Evolutionary conservation across 352 stramenopile species (phyloP).

Genomic region (Lagenidium sp.): DNA sequence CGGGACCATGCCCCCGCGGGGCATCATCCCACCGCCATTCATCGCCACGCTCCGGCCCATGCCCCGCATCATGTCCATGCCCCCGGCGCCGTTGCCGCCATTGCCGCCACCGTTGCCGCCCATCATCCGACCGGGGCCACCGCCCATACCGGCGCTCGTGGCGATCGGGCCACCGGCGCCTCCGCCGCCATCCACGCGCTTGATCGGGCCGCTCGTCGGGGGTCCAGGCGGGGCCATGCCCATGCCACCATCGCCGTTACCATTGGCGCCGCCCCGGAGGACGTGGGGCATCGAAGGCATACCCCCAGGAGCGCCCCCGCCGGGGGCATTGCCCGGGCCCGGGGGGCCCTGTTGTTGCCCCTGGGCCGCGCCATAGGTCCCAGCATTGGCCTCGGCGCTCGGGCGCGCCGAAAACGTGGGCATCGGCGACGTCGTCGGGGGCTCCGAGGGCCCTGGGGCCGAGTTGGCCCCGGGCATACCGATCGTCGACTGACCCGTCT

Average conservation of each 20-base stretch:
- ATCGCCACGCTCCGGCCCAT: conserved; percentile 49
- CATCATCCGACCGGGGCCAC: conserved; percentile 26
- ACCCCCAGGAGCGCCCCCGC: no score
- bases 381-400: conserved; percentile 44
- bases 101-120: conserved; percentile 18
- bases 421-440: conserved; percentile 80
- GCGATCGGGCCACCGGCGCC: conserved; percentile 11
- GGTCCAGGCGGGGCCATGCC: conserved; percentile 18
- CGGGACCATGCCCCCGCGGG: conserved; percentile 52
- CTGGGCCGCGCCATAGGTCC: conserved; percentile 25
- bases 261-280: conserved; percentile 25
- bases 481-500: conserved; percentile 76
- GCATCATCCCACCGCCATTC: conserved; percentile 55
- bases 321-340: conserved; percentile 10
- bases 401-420: conserved; percentile 69
- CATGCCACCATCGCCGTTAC: conserved; percentile 33
- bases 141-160: conserved; percentile 31
- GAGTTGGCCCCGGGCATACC: conserved; percentile 79
- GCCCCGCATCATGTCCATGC: conserved; percentile 66
- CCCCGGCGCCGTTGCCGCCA: no score
- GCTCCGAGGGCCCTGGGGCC: conserved; percentile 66
- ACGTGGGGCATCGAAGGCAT: conserved; percentile 62
- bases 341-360: conserved; percentile 13
- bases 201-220: conserved; percentile 3
- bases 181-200: conserved; percentile 7